Evolutionary conservation across 2,329 filamentous ascomycete species (phyloP).

Genomic region (Colletotrichum melonis): DNA sequence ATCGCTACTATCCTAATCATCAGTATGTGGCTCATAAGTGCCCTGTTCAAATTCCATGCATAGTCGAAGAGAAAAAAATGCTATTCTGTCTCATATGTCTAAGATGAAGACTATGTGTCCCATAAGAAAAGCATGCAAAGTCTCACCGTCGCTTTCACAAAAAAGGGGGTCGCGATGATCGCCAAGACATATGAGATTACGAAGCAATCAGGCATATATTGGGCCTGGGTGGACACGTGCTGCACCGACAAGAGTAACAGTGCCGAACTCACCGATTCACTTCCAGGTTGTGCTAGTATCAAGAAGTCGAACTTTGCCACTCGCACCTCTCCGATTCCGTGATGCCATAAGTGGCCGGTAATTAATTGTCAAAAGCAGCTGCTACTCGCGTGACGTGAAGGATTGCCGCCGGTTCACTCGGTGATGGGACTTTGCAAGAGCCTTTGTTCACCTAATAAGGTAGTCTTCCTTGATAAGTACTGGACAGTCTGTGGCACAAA

Average conservation of each 20-base stretch:
- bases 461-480: constrained; percentile 39
- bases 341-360: background rate
- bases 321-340: constrained; percentile 35
- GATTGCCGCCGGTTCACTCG: constrained; percentile 11
- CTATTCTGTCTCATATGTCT: constrained; percentile 44
- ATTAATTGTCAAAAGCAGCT: no score
- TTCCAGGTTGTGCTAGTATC: constrained; percentile 38
- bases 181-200: constrained; percentile 24
- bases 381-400: background rate
- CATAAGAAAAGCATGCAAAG: constrained; percentile 39
- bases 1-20: no score
- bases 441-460: constrained; percentile 35
- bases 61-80: constrained; percentile 12
- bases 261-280: constrained; percentile 40
- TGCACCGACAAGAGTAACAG: constrained; percentile 41
- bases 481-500: constrained; percentile 23
- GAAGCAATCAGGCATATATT: constrained; percentile 15
- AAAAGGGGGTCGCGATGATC: constrained; percentile 34
- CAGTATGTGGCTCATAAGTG: no score
- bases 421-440: constrained; percentile 30
- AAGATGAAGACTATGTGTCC: constrained; percentile 38
- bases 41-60: no score
- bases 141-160: background rate
- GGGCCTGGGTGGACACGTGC: constrained; percentile 41
- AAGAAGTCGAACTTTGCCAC: constrained; percentile 35